Conservation (phyloP, 139 green algal species). For the Ettlia oleoabundans region DNA sequence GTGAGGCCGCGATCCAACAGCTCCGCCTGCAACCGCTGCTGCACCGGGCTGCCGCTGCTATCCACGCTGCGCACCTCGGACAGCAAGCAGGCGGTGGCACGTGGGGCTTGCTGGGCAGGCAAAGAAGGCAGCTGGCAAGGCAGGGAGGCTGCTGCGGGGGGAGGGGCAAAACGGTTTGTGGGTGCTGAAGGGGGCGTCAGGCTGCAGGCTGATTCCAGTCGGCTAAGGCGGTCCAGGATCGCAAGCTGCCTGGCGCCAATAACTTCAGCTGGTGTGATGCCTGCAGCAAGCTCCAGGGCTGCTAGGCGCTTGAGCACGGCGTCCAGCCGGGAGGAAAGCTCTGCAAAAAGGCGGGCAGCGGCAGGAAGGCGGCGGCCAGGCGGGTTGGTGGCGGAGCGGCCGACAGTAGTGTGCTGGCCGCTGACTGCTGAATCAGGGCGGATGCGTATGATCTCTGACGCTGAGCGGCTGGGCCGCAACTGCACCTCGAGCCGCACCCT, state of each 20-base stretch:
- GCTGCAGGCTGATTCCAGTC: slow-evolving; percentile 8
- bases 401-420: too few species aligned
- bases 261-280: neutral
- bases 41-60: slow-evolving; percentile 11
- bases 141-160: neutral
- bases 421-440: too few species aligned
- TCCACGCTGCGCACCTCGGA: neutral
- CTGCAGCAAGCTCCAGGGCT: slow-evolving; percentile 1
- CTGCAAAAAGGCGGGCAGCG: too few species aligned
- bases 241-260: neutral
- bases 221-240: neutral
- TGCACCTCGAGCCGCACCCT: too few species aligned
- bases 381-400: too few species aligned
- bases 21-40: slow-evolving; percentile 46
- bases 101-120: too few species aligned
- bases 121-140: neutral
- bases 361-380: too few species aligned
- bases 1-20: slow-evolving; percentile 41
- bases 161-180: too few species aligned
- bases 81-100: neutral
- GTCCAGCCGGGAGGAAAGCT: too few species aligned
- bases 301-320: neutral
- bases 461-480: too few species aligned
- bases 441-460: too few species aligned
- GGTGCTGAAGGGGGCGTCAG: too few species aligned